These are phyloP conservation scores for Colletotrichum gloeosporioides DNA, from an alignment of 2,329 filamentous ascomycete genomes.

Conservation along the genomic window DNA sequence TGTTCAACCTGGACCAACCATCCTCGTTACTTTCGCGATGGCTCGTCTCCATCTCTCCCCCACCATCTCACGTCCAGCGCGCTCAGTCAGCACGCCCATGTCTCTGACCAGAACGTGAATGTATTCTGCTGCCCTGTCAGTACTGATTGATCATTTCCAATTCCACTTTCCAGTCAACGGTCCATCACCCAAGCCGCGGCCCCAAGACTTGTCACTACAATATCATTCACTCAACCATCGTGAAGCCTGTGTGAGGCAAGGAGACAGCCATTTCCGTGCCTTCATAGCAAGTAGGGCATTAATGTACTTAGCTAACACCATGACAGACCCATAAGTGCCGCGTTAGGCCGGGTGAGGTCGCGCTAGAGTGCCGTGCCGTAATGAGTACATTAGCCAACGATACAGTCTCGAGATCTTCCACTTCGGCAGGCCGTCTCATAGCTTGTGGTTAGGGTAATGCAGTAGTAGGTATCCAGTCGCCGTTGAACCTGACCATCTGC, in stretches of 20 bases:
- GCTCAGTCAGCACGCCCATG: constrained; percentile 8
- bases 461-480: neutral
- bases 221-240: neutral
- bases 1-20: neutral
- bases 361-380: neutral
- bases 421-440: neutral
- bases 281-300: too few species aligned
- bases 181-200: neutral
- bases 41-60: neutral
- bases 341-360: neutral
- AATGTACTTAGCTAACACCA: neutral
- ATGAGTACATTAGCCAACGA: neutral
- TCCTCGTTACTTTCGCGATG: neutral
- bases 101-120: neutral
- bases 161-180: neutral
- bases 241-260: neutral
- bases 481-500: neutral
- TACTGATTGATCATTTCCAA: neutral
- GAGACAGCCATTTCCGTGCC: neutral
- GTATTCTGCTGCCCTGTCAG: neutral
- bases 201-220: neutral
- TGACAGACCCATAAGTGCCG: neutral
- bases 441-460: neutral
- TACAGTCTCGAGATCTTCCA: neutral
- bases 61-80: constrained; percentile 1